Evolutionary conservation across 2,329 filamentous ascomycete species (phyloP).

Genomic region (Metarhizium rileyi): DNA sequence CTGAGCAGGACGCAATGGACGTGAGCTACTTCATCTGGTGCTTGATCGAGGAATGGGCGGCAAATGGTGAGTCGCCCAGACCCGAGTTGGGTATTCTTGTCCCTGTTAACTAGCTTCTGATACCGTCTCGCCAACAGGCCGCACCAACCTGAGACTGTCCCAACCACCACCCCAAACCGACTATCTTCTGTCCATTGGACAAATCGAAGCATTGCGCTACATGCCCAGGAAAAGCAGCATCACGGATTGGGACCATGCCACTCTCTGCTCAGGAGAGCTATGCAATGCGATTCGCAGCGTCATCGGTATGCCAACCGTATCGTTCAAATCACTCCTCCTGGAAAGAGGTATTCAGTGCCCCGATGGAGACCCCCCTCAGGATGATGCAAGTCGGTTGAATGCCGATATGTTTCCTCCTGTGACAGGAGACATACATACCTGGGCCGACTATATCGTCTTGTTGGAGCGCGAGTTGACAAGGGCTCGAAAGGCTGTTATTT

Average conservation of each 20-base stretch:
- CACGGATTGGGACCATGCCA: neutral
- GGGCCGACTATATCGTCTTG: neutral
- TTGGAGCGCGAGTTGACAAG: neutral
- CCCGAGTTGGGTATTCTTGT: no score
- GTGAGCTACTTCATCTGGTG: neutral
- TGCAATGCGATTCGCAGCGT: neutral
- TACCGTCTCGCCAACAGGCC: neutral
- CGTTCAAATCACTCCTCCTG: neutral
- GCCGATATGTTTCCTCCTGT: neutral
- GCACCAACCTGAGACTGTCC: neutral
- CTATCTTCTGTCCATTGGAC: neutral
- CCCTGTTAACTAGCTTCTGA: no score
- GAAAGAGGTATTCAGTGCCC: neutral
- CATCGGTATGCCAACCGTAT: neutral
- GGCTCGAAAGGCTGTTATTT: neutral
- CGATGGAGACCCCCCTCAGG: neutral
- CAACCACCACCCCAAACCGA: neutral
- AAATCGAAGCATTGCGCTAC: neutral
- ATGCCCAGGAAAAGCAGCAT: neutral
- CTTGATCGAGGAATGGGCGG: neutral
- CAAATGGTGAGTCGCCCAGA: neutral
- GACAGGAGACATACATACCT: neutral
- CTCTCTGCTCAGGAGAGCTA: neutral
- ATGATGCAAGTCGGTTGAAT: neutral
- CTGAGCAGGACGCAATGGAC: neutral